These are phyloP conservation scores for Spathaspora boniae DNA, from an alignment of 805 yeast genomes.

Conservation along the genomic window DNA sequence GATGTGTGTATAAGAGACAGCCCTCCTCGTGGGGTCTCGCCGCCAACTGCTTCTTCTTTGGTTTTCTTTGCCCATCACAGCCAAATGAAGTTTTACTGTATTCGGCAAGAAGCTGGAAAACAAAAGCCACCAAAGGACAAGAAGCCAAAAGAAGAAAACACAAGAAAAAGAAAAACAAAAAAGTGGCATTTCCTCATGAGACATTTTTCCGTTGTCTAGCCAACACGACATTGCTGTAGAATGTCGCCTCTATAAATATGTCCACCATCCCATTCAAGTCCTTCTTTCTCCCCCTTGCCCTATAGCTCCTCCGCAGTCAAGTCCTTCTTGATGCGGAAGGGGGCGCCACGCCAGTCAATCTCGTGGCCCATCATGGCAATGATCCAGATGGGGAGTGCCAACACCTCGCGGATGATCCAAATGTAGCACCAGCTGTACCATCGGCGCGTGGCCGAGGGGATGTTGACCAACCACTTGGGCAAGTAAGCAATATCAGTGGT, in stretches of 20 bases:
- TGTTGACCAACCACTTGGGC: conserved; percentile 28
- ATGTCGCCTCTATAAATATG: too few species aligned
- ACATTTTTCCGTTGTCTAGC: background rate
- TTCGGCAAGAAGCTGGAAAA: too few species aligned
- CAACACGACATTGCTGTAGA: background rate
- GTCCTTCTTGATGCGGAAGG: conserved; percentile 69
- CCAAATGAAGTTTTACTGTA: too few species aligned
- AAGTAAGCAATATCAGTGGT: conserved; percentile 9
- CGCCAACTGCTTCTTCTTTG: too few species aligned
- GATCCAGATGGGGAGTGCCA: conserved; percentile 84
- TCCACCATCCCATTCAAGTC: background rate
- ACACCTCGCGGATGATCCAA: conserved; percentile 68
- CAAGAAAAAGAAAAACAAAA: background rate
- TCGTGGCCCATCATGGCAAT: conserved; percentile 73
- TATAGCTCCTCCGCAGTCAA: conserved; percentile 64
- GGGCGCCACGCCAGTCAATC: conserved; percentile 76
- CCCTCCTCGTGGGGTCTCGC: too few species aligned
- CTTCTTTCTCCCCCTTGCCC: background rate
- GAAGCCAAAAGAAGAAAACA: background rate
- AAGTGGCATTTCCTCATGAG: background rate
- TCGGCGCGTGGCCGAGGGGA: conserved; percentile 6
- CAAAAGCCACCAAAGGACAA: too few species aligned
- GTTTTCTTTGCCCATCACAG: too few species aligned
- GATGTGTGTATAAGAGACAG: too few species aligned
- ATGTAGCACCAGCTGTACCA: conserved; percentile 23